phyloP scores from a whole-genome alignment of 2,329 filamentous ascomycete genomes.

The Cladophialophora immunda region DNA sequence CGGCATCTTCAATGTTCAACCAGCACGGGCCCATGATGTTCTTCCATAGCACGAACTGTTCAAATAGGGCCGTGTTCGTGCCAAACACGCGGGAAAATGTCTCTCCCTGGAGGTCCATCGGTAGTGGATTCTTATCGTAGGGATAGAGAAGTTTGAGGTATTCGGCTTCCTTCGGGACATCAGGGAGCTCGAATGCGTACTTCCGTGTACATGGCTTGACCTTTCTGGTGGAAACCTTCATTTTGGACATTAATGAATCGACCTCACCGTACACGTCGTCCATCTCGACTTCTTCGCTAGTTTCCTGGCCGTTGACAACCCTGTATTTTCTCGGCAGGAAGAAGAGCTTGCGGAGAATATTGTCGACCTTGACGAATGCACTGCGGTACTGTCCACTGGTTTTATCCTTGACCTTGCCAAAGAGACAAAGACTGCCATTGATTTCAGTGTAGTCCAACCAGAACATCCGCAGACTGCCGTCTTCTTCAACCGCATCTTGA shows the following conservation, averaged over 20 bases:
- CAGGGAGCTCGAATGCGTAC: constrained; percentile 92
- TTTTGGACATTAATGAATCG: constrained; percentile 83
- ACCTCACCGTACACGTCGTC: constrained; percentile 90
- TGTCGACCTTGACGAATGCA: constrained; percentile 95
- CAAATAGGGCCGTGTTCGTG: constrained; percentile 90
- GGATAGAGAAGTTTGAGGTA: constrained; percentile 97
- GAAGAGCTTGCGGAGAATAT: constrained; percentile 89
- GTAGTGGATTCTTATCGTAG: constrained; percentile 80
- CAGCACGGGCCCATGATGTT: constrained; percentile 99
- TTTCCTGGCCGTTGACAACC: constrained; percentile 69
- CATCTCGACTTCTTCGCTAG: constrained; percentile 82
- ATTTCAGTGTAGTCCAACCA: constrained; percentile 97
- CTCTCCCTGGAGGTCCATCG: constrained; percentile 76
- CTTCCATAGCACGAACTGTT: constrained; percentile 98
- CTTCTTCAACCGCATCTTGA: constrained; percentile 87
- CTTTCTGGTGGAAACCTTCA: constrained; percentile 88
- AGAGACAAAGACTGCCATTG: constrained; percentile 89
- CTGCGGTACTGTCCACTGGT: constrained; percentile 80
- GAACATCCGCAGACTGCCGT: constrained; percentile 92
- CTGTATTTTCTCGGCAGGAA: constrained; percentile 82
- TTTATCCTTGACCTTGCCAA: constrained; percentile 95
- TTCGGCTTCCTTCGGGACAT: constrained; percentile 85
- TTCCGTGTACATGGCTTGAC: constrained; percentile 90
- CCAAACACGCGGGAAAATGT: constrained; percentile 96
- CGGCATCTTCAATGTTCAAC: constrained; percentile 86